Base-by-base conservation (phyloP, 2,329 filamentous ascomycete genomes). In the Botrytis galanthina region DNA sequence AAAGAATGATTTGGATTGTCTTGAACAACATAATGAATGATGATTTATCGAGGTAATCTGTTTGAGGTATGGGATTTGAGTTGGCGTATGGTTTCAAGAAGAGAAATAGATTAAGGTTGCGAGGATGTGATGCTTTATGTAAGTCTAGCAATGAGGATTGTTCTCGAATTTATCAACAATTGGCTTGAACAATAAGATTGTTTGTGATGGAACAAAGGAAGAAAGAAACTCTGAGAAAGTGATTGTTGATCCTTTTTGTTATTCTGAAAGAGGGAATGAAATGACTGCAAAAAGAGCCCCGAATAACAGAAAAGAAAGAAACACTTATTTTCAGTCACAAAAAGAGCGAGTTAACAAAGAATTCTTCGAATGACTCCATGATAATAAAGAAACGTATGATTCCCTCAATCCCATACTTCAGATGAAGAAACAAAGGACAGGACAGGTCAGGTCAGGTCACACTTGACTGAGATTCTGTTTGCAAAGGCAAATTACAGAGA, bases 391-490 rank as follows among this genome's bases (percentile, higher is more conserved):
- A 29, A 54, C 22, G 35, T 68, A 54, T 68, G 64, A 68, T 54
- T 54, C 46, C n/a, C 32, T 51, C 32, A 2, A 57, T 57, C 18
- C n/a, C 26, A 57, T 57, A 68, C 48, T 68, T 68, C 44, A 22
- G 69, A 64, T 29, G 26, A 35, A 51, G 69, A 39, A 46, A 51
- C 14, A 71, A 39, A 46, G n/a, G n/a, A n/a, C n/a, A n/a, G n/a
- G n/a, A n/a, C n/a, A n/a, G n/a, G n/a, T n/a, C n/a, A n/a, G n/a
- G n/a, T n/a, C n/a, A n/a, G 26, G 42, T 5, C 57, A 70, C 14
- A 62, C 68, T 70, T 70, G 68, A 46, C 39, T 20, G 29, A 12
- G 16, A 26, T 48, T 48, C 29, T 35, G 42, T 54, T 67, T 54
- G 46, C 18, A 8, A 39, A 54, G 8, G 46, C 26, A 54, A 39